Evolutionary conservation across 1,284 basidiomycete genomes (phyloP), one percentile per base, ranked within the genome.

Genomic region (Sanguinoderma infundibulare): DNA sequence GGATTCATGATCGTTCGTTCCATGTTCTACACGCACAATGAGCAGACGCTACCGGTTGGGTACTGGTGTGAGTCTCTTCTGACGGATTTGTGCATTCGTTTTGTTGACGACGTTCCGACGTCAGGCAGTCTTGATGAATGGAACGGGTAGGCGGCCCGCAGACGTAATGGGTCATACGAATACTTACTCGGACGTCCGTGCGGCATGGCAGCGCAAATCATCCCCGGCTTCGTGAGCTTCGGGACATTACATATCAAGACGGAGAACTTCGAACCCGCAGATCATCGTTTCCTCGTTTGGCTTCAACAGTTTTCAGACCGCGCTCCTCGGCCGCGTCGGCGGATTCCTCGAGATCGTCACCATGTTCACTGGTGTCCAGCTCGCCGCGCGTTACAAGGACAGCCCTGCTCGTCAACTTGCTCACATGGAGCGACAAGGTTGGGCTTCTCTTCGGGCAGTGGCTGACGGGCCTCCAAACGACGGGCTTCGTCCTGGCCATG

Each of bases 21-120:
- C 28, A 92, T 92, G 90, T 93, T 92, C 72, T 94, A 94, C 73
- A 92, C 89, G 0, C 81, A 87, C 28, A 83, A 74, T 5, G 92
- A 94, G 69, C 89, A 91, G 68, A 90, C 88, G 0, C 70, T 85
- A 22, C 80, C 91, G 1, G 84, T 92, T 17, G 90, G 90, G 0
- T 91, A 90, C 68, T 91, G 89, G 90, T 90, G 90, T 92, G 70
- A n/a, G n/a, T n/a, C n/a, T n/a, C 32, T n/a, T 28, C 7, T 14
- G 30, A n/a, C 30, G 20, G 17, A 34, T 50, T 2, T 3, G 5
- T 32, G 7, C 5, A 10, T 10, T 49, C 9, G 46, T n/a, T 49
- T 15, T 30, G 8, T 28, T 49, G 46, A 49, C 12, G 5, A 15
- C 24, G 7, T 10, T 49, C 3, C 20, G 46, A 49, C 49, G 9